Base-by-base conservation (phyloP, 2,329 filamentous ascomycete genomes). In the Calonectria pteridis region DNA sequence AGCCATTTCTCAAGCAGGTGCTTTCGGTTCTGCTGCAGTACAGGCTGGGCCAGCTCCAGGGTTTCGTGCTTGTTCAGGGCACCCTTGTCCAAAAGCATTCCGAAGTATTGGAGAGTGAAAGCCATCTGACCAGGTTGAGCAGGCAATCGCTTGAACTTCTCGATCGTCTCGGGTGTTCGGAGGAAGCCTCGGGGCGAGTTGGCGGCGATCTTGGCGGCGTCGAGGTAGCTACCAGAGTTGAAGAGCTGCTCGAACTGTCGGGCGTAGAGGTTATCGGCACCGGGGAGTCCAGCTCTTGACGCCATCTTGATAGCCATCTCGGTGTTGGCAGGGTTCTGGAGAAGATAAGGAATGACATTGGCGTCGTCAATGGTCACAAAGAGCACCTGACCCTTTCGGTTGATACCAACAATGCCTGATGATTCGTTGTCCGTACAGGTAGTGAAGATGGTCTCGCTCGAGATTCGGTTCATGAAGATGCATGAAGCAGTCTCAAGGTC, bases 381-480 rank as follows among this genome's bases (percentile, higher is more conserved):
- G 75, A 99, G 90, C 59, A 98, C 96, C 86, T 99, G 97, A 76
- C 97, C 97, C 88, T 98, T 98, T 82, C 97, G 93, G 88, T 99
- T 99, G 84, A 99, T 96, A 79, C 95, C 95, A 67, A 99, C 91
- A 76, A 99, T 94, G 80, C 97, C 97, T 58, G 93, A 92, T 23
- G 95, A 97, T 28, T 95, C 93, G 69, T 91, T 90, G 84, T 99
- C 97, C 43, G 93, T 88, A 59, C 95, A 94, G 26, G 96, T 98
- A 31, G 96, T 97, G 88, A 99, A 99, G 84, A 99, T 98, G 31
- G 97, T 99, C 84, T 99, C 97, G 88, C 95, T 98, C 40, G 97
- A 99, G 82, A 99, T 99, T 80, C 97, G 94, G 90, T 99, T 99
- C 95, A 99, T 97, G 91, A 98, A 99, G 83, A 99, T 97, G 84